Evolutionary conservation across 169 alveolate species (phyloP), one percentile per base, ranked within the genome.

Genomic region (Theileria annulata): DNA sequence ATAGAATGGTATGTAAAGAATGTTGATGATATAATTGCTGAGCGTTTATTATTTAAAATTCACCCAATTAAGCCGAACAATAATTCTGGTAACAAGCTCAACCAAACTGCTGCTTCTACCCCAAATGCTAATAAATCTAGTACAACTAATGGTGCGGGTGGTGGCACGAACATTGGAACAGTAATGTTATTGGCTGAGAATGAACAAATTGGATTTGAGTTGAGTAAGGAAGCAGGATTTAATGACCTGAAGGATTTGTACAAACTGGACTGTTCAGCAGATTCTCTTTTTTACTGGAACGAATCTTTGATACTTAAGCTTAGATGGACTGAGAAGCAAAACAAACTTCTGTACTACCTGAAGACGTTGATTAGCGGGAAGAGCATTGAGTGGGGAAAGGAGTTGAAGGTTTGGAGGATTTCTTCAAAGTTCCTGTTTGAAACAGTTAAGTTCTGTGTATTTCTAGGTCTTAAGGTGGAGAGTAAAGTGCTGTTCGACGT

Each of bases 1-100:
- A 84, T 84, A n/a, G 90, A 84, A 28, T 84, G 90, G 90, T 77
- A 77, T 48, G 8, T 76, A 8, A 71, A 71, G 19, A 35, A 66
- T 54, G 60, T 49, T 8, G 78, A 71, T 0, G 54, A 72, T 54
- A 51, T 84, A n/a, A 35, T 78, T n/a, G 77, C 84, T 13, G 67
- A 72, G 54, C 59, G 90, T n/a, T 0, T 84, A 35, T 37, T 84
- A 62, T 70, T 78, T 49, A 74, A 80, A n/a, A 84, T 84, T 21
- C 35, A 75, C 47, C 69, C 56, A 33, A 51, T 31, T 25, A 67
- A 28, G 47, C 28, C 62, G 80, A 51, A 30, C 10, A 21, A 19
- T 33, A 49, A 42, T 42, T 5, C 47, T 35, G 31, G 33, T 3
- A 23, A 21, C 0, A 62, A 62, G 0, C 31, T 3, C 4, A 25